Evolutionary conservation across 768 basidiomycete species (phyloP).

Genomic region (Naematelia aurantialba): DNA sequence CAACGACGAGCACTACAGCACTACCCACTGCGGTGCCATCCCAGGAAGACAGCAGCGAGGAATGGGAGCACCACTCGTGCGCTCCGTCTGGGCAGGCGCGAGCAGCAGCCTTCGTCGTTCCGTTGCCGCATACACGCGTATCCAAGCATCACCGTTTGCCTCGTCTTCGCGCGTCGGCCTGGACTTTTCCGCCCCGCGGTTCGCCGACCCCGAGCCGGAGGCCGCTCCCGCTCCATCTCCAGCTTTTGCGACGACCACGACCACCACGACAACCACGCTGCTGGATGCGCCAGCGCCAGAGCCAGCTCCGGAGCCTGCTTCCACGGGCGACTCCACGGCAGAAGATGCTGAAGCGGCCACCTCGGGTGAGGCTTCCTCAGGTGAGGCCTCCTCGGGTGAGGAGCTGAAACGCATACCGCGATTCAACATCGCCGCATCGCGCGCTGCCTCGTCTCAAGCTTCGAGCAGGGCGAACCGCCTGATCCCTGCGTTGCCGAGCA

Average conservation of each 20-base stretch:
- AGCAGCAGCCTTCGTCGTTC: neutral
- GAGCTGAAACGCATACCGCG: slow-evolving; percentile 4
- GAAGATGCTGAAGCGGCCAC: too few relatives aligned
- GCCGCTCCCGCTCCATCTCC: neutral
- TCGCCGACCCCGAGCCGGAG: neutral
- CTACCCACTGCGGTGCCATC: too few relatives aligned
- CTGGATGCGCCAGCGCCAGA: slow-evolving; percentile 3
- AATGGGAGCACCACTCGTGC: neutral
- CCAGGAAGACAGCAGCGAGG: neutral
- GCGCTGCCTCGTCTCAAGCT: neutral
- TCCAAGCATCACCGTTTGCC: slow-evolving; percentile 3
- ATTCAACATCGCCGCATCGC: slow-evolving; percentile 1
- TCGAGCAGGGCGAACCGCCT: neutral
- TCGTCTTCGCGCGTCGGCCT: slow-evolving; percentile 24
- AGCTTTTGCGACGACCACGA: slow-evolving; percentile 2
- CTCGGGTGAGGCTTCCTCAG: too few relatives aligned
- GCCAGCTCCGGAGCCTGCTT: neutral
- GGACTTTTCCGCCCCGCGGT: slow-evolving; percentile 16
- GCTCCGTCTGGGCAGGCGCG: neutral
- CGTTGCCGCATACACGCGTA: neutral
- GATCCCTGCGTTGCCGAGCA: slow-evolving; percentile 13
- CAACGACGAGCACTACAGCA: too few relatives aligned
- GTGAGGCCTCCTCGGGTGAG: neutral
- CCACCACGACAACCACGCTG: slow-evolving; percentile 8
- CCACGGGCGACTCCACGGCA: too few relatives aligned